Percentiles rank a stretch among this genome's conserved stretches.
phyloP scores from a whole-genome alignment of 176 grass and related monocot species.

The Triticum aestivum region DNA sequence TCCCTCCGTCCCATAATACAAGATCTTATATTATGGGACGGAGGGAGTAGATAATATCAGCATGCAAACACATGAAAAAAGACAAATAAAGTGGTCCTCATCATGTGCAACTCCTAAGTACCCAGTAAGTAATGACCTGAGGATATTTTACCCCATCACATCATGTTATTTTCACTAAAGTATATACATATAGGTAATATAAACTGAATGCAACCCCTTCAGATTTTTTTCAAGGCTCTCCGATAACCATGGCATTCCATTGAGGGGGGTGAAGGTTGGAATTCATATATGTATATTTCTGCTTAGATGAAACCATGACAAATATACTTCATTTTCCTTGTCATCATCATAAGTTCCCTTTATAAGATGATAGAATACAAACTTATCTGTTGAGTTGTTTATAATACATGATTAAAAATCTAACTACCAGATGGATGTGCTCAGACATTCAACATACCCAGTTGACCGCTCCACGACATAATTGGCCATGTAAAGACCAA shows the following conservation, averaged over 20 bases:
- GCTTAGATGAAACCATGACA: background rate
- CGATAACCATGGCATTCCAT: background rate
- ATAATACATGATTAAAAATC: background rate
- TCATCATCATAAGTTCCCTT: background rate
- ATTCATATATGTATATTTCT: background rate
- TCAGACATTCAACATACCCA: slow-evolving; percentile 63
- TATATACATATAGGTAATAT: slow-evolving; percentile 7
- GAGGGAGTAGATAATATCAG: background rate
- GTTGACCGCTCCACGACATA: slow-evolving; percentile 93
- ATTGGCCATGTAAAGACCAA: slow-evolving; percentile 96
- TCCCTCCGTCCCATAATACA: too few species aligned
- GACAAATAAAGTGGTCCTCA: background rate
- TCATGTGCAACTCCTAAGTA: background rate
- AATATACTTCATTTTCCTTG: background rate
- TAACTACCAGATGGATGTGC: slow-evolving; percentile 8
- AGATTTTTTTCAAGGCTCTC: background rate
- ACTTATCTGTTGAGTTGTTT: background rate
- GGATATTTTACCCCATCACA: background rate
- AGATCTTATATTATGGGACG: too few species aligned
- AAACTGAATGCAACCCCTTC: slow-evolving; percentile 8
- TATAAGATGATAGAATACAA: background rate
- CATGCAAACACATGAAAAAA: slow-evolving; percentile 6
- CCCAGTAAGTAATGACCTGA: slow-evolving; percentile 19
- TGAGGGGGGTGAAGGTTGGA: background rate
- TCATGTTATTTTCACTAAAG: background rate